Base-by-base conservation (phyloP, 352 stramenopile genomes). In the Pythium biforme region DNA sequence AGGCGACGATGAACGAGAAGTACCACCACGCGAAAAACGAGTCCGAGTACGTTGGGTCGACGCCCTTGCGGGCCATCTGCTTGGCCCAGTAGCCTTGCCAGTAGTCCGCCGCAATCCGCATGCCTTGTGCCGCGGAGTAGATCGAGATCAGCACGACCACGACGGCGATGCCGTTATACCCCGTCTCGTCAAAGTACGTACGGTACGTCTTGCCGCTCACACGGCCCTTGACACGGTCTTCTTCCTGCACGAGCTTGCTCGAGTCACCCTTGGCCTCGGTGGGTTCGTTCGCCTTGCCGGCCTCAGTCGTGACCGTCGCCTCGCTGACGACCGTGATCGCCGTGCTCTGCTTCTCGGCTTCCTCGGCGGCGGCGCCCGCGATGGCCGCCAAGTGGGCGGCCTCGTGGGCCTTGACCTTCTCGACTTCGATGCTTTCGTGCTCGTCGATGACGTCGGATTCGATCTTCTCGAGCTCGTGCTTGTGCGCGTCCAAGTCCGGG, bases 11-110 rank as follows among this genome's bases (percentile, higher is more conserved):
- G 39, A 81, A 66, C 1, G 64, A 66, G 33, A 81, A 61, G 49
- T 83, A 86, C 75, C 75, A 84, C 64, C 77, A 62, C 14, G 55
- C 59, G 46, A 66, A 68, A 15, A 40, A 69, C 20, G 52, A 31
- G 20, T 73, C 66, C 49, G 59, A 68, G 50, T 69, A 73, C 34
- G 54, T 56, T n/a, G 45, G 26, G 27, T 68, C 61, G 6, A 57
- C 27, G 23, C 46, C 33, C 34, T 63, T 63, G 59, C 55, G 59
- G 0, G 47, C 27, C 66, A 69, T 72, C 41, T 68, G 53, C 59
- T 73, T 73, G 31, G 66, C 59, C 66, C 66, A 73, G 56, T 69
- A 66, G 22, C 59, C 59, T 40, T 69, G 59, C 59, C 59, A 73
- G 27, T 62, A 73, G 55, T 73, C 66, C 5, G 55, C 54, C 1